These are phyloP conservation scores for Schizochytrium sp. DNA, from an alignment of 108 stramenopile species.

Conservation along the genomic window DNA sequence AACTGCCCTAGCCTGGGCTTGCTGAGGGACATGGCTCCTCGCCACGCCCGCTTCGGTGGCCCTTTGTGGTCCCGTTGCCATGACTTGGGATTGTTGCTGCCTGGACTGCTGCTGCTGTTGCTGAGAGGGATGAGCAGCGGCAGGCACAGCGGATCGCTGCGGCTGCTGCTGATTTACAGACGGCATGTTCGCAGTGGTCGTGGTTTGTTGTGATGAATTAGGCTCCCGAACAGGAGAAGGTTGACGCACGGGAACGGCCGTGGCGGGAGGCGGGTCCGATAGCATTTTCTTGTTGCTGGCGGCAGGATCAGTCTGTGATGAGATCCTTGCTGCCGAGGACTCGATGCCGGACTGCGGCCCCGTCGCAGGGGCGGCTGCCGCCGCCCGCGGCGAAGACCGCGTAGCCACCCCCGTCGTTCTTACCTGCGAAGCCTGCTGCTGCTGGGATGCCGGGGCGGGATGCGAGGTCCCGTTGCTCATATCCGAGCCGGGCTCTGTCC, in stretches of 20 bases:
- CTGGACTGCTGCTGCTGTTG: too few relatives aligned
- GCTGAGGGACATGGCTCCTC: too few relatives aligned
- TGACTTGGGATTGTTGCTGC: too few relatives aligned
- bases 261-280: background rate
- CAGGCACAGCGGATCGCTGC: background rate
- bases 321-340: background rate
- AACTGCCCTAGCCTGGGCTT: too few relatives aligned
- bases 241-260: background rate
- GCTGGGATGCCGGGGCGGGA: background rate
- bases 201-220: background rate
- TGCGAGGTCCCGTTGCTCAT: background rate
- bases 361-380: background rate
- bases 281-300: background rate
- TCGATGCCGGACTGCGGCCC: background rate
- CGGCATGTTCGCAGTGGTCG: background rate
- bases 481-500: background rate
- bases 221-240: background rate
- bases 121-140: too few relatives aligned
- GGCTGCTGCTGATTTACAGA: background rate
- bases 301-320: background rate
- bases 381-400: background rate
- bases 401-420: background rate
- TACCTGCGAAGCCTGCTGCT: background rate
- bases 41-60: too few relatives aligned
- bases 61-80: too few relatives aligned